Evolutionary conservation across 2,329 filamentous ascomycete genomes (phyloP), one percentile per base, ranked within the genome.

Genomic region (Colletotrichum navitas): DNA sequence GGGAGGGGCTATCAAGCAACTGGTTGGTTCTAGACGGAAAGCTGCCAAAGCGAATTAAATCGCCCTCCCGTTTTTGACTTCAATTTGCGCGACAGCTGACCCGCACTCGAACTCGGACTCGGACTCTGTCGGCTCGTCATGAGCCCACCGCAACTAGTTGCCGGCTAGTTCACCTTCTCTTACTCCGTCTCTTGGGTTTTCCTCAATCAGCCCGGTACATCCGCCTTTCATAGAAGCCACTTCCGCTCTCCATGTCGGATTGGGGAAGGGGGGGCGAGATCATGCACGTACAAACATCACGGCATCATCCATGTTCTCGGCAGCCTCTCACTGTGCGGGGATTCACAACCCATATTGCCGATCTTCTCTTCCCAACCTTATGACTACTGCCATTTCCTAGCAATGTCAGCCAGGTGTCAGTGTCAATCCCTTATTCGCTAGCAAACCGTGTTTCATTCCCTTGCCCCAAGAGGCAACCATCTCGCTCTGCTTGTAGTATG

Each of bases 281-380:
- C n/a, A 52, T 32, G 63, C 65, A 68, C 52, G 52, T 68, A 52
- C 65, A 59, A 34, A 47, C 26, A 58, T 68, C 64, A 56, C 32
- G 34, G 64, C 58, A 61, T 66, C 64, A 71, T 71, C 64, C 64
- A 68, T 71, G 64, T 58, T 47, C 56, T 32, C 16, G n/a, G 47
- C 18, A 32, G 47, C 36, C 11, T 58, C 11, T 24, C 29, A 54
- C 32, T 18, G 34, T 54, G 59, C 51, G 45, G 56, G 43, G 21
- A 7, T 29, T 58, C 21, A n/a, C 66, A 55, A 26, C 49, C 41
- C 16, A 49, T 68, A 29, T 3, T 1, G 26, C 5, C 26, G 6
- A 52, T 7, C 49, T 18, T 52, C 16, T 21, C 26, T 18, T 18
- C 8, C 14, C 49, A 29, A 51, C 49, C 45, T 49, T 26, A 26